Base-by-base conservation (phyloP, 148 eudicot genomes). In the Rheum nobile region DNA sequence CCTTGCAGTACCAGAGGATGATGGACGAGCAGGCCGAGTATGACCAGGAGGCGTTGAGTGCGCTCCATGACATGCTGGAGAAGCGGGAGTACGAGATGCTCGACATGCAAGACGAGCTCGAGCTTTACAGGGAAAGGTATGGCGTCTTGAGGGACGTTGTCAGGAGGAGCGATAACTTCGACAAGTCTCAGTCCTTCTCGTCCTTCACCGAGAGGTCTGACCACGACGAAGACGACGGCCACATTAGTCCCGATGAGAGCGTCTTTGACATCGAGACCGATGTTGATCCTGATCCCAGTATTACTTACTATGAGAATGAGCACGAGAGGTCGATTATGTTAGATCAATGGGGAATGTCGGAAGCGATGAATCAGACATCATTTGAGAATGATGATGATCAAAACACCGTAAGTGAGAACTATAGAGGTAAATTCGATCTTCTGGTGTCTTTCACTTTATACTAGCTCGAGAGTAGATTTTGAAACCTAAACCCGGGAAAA, bases 1-100 rank as follows among this genome's bases (percentile, higher is more conserved):
- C 97, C 0, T 80, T 96, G 26, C 99, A 96, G 79, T 96, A 96
- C 72, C 97, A 96, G 77, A 90, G 99, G 71, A 90, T 96, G 97
- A 92, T 92, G 99, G 99, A 96, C n/a, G 99, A 92, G 74, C 96
- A 96, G 54, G 97, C 97, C 2, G 96, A 92, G 78, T 96, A 88
- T 69, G 98, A 89, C 71, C 86, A 87, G 69, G 94, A 89, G 70
- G 89, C 89, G 8, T 50, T 89, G n/a, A 87, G 86, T 21, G 71
- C 82, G 67, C 38, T 85, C 83, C 85, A 82, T 80, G 96, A 88
- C n/a, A 67, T 88, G 77, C 80, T 90, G 1, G 71, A 41, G 0
- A 88, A 85, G 71, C 82, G 86, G 69, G 97, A 88, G 76, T 93
- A 90, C 54, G 97, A 92, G 22, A 75, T 85, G 16, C 88, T 79